phyloP scores from a whole-genome alignment of 441 rosid genomes.

The Macaranga tanarius region DNA sequence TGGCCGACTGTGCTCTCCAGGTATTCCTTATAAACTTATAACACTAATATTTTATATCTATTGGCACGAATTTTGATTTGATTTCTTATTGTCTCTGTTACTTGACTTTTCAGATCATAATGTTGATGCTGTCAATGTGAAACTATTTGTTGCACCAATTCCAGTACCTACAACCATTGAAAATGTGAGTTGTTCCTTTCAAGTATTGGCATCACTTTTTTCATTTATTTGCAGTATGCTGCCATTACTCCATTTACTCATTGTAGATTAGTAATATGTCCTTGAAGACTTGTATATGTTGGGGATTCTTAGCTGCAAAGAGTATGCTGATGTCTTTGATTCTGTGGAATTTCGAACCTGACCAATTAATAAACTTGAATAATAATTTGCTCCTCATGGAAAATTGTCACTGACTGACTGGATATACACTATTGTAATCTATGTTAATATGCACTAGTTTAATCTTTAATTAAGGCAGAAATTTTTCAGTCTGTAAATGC shows the following conservation, averaged over 20 bases:
- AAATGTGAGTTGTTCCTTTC: slow-evolving; percentile 45
- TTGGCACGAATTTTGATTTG: not conserved
- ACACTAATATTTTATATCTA: no score
- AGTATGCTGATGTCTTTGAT: not conserved
- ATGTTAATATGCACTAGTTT: no score
- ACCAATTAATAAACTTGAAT: not conserved
- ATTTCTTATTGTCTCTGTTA: not conserved
- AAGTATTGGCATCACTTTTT: not conserved
- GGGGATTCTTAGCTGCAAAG: not conserved
- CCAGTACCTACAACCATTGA: slow-evolving; percentile 54
- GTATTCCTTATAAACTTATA: not conserved
- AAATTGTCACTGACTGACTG: not conserved
- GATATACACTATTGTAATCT: not conserved
- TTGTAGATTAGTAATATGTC: not conserved
- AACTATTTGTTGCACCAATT: slow-evolving; percentile 69
- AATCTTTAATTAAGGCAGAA: not conserved
- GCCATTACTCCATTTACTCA: not conserved
- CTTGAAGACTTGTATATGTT: not conserved
- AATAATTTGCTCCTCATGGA: not conserved
- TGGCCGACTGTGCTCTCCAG: slow-evolving; percentile 18
- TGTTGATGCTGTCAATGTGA: slow-evolving; percentile 46
- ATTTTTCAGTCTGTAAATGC: not conserved
- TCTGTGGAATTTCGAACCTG: not conserved
- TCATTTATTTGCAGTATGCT: not conserved
- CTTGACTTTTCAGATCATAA: slow-evolving; percentile 39